Base-by-base conservation (phyloP, 352 stramenopile genomes). In the Globisporangium emineosum region DNA sequence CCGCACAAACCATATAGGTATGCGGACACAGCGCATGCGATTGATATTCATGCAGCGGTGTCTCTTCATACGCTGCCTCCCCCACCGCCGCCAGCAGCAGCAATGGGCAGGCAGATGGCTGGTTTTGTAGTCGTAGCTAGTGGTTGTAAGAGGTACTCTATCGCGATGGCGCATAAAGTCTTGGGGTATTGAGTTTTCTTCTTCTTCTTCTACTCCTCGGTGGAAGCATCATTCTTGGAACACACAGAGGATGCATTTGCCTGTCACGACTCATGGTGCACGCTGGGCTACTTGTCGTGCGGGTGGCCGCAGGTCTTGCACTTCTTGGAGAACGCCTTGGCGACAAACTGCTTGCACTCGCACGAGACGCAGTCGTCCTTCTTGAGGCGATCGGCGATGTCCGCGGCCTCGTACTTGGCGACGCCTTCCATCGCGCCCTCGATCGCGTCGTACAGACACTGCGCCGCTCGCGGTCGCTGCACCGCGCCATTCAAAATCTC, bases 361-460 rank as follows among this genome's bases (percentile, higher is more conserved):
- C 84, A 93, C 40, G 73, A 76, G 1, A 70, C 78, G 59, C 84
- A 91, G 4, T 50, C 52, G 49, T 72, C 66, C 60, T 73, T 64
- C 17, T 62, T n/a, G 12, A 52, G 30, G 47, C 68, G 60, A 1
- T 67, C 54, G n/a, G 73, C 52, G 4, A 64, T 68, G 25, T 29
- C 58, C 29, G 45, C 64, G 1, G 76, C 70, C 35, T 94, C 81
- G 32, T 81, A 92, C 57, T 82, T 72, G n/a, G 76, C 84, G 15
- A 91, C 75, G 3, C 73, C 78, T 19, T 77, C 79, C 80, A 90
- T 93, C 0, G 86, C 87, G 52, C 81, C 56, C 35, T 79, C 70
- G 45, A 96, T 86, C 23, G 86, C 84, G 61, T 92, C 79, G 54
- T 96, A 93, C 25, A 96, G 71, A 49, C 77, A 86, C 64, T 91